Evolutionary conservation across 2,329 filamentous ascomycete species (phyloP), one percentile per base, ranked within the genome.

Genomic region (Penicillium carneum): DNA sequence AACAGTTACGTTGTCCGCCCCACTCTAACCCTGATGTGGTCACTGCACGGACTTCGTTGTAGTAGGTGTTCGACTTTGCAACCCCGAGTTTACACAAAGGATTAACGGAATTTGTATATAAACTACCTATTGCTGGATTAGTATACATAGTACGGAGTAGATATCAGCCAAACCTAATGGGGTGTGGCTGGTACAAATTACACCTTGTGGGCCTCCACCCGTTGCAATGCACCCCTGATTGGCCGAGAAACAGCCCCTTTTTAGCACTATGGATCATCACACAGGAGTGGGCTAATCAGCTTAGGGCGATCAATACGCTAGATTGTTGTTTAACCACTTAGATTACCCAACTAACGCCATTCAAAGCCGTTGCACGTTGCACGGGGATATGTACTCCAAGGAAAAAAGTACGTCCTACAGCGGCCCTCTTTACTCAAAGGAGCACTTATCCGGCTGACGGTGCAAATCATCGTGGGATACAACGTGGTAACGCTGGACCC

Each of bases 261-360:
- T 38, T 45, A 41, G 49, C 41, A 23, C 26, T 52, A 55, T 41
- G 57, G 64, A 57, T 65, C 63, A 20, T 51, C 57, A 36, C 18
- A 12, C 38, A 36, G 14, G 1, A 18, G 10, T 29, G 31, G 46
- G 18, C 63, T 42, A 65, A 64, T 64, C 52, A 65, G 0, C n/a
- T 14, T 29, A 12, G 11, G 38, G 34, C 29, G 31, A 52, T 45
- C 20, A 33, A 50, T 38, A 38, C 62, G 42, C 59, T 57, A 64
- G 43, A 23, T 31, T 33, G 36, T 47, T 18, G 34, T 31, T 41
- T 39, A 42, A 51, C 50, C 52, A 45, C 56, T 57, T 38, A 45
- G 29, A 42, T 18, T 41, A 38, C 23, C 20, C 50, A 45, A 38
- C 46, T 51, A 45, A 48, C 45, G 36, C 43, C 33, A 34, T 50